A percentile compares a stretch with the other conserved stretches of the same genome.
Evolutionary conservation across 1,284 basidiomycete genomes (phyloP).

Genomic region (Fomitopsis palustris): DNA sequence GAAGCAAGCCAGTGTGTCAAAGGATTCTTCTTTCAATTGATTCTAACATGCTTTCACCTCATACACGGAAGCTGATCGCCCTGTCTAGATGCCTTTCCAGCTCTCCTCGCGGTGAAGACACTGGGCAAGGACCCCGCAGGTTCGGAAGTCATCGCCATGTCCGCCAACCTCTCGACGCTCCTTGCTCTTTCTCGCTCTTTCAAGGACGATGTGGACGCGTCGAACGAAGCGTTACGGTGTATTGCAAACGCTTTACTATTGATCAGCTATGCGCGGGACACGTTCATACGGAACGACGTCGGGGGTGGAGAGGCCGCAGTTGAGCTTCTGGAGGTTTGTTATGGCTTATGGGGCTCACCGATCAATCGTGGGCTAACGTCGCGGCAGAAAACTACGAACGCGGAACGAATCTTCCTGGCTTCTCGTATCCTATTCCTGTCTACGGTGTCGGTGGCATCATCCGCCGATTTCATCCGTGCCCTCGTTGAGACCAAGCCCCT

Average conservation of each 20-base stretch:
- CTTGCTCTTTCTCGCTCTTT: slow-evolving; percentile 46
- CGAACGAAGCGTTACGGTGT: slow-evolving; percentile 68
- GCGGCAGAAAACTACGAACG: slow-evolving; percentile 53
- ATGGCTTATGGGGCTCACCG: background rate
- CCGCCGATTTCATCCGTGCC: slow-evolving; percentile 45
- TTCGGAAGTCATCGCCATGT: slow-evolving; percentile 57
- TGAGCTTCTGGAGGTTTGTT: slow-evolving; percentile 57
- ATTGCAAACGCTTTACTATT: slow-evolving; percentile 75
- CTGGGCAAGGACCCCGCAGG: slow-evolving; percentile 71
- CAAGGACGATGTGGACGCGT: slow-evolving; percentile 57
- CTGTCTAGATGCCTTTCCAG: slow-evolving; percentile 53
- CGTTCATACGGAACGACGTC: slow-evolving; percentile 54
- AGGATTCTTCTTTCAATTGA: background rate
- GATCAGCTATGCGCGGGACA: slow-evolving; percentile 55
- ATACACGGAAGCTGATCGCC: slow-evolving; percentile 1
- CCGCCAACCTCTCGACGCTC: slow-evolving; percentile 50
- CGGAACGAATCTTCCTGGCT: slow-evolving; percentile 68
- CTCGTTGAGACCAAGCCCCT: slow-evolving; percentile 59
- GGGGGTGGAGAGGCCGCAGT: slow-evolving; percentile 58
- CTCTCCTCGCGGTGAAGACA: slow-evolving; percentile 71
- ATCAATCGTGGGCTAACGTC: background rate
- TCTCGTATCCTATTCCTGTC: slow-evolving; percentile 74
- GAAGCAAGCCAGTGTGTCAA: too few relatives aligned
- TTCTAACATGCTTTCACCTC: background rate
- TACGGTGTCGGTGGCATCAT: slow-evolving; percentile 47